These are phyloP conservation scores for Tylopilus cervinicoccineus DNA, from an alignment of 768 basidiomycete species.

Conservation along the genomic window DNA sequence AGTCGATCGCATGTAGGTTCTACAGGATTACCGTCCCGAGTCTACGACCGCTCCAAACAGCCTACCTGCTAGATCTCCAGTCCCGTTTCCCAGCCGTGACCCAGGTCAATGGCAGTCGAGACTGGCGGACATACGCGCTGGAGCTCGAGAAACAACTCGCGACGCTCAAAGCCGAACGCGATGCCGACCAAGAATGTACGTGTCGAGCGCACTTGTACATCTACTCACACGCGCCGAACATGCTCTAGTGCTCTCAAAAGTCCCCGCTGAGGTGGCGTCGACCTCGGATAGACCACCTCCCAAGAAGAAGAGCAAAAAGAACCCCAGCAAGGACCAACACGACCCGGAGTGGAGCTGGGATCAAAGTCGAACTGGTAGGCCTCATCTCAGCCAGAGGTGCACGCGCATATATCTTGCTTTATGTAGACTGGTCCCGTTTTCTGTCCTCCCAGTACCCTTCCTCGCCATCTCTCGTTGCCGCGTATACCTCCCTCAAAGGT, in stretches of 20 bases:
- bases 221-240: background rate
- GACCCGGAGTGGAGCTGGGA: slow-evolving; percentile 22
- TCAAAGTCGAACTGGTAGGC: slow-evolving; percentile 15
- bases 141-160: slow-evolving; percentile 26
- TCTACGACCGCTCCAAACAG: slow-evolving; percentile 10
- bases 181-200: slow-evolving; percentile 25
- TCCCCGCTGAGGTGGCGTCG: slow-evolving; percentile 8
- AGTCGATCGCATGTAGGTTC: slow-evolving; percentile 20
- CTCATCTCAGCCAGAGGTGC: background rate
- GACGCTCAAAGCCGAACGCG: slow-evolving; percentile 15
- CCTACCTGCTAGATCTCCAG: slow-evolving; percentile 27
- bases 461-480: slow-evolving; percentile 21
- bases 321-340: slow-evolving; percentile 10
- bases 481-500: slow-evolving; percentile 21
- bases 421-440: slow-evolving; percentile 19
- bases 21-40: too few species aligned
- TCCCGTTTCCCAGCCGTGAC: slow-evolving; percentile 20
- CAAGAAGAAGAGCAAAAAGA: slow-evolving; percentile 28
- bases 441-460: slow-evolving; percentile 20
- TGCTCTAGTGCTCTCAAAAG: slow-evolving; percentile 19
- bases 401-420: slow-evolving; percentile 1
- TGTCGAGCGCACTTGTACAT: background rate
- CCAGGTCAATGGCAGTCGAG: background rate
- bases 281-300: slow-evolving; percentile 19
- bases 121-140: slow-evolving; percentile 28